Conservation (phyloP, 2,329 filamentous ascomycete species). For the Fusarium irregulare region DNA sequence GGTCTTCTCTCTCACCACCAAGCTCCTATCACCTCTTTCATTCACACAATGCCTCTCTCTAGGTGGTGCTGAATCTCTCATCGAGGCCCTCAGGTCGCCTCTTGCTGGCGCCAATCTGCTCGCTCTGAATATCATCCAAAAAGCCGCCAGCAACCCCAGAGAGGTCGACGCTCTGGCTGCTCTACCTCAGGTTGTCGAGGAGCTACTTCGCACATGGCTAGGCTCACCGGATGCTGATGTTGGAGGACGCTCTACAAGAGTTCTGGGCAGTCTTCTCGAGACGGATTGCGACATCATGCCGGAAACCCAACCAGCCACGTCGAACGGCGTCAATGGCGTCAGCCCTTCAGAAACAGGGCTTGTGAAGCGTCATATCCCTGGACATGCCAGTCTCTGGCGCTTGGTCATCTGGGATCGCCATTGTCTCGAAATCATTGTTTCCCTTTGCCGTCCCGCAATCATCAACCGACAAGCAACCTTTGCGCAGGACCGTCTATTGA, state of each 20-base stretch:
- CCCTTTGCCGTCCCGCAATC: constrained; percentile 48
- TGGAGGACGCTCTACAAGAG: constrained; percentile 62
- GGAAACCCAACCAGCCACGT: constrained; percentile 36
- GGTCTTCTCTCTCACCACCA: constrained; percentile 65
- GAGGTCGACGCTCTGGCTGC: constrained; percentile 63
- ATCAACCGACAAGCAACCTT: constrained; percentile 57
- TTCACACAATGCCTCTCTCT: constrained; percentile 64
- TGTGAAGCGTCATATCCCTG: constrained; percentile 54
- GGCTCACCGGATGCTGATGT: constrained; percentile 64
- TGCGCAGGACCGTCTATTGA: constrained; percentile 64
- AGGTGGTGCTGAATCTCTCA: constrained; percentile 62
- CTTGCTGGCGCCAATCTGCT: constrained; percentile 68
- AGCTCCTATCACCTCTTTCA: constrained; percentile 64
- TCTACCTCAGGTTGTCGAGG: constrained; percentile 61
- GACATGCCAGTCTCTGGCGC: constrained; percentile 66
- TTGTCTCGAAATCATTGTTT: constrained; percentile 59
- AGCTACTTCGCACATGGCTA: constrained; percentile 65
- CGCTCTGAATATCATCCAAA: constrained; percentile 66
- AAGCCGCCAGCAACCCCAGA: constrained; percentile 61
- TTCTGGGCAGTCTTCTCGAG: constrained; percentile 66
- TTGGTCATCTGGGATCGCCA: constrained; percentile 61
- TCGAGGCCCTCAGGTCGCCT: constrained; percentile 65
- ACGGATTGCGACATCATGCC: constrained; percentile 61
- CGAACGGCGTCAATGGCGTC: constrained; percentile 35
- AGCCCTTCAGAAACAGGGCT: constrained; percentile 52